A percentile compares a stretch with the other conserved stretches of the same genome.
These are phyloP conservation scores for Lactarius tabidus DNA, from an alignment of 768 basidiomycete species.

Conservation along the genomic window DNA sequence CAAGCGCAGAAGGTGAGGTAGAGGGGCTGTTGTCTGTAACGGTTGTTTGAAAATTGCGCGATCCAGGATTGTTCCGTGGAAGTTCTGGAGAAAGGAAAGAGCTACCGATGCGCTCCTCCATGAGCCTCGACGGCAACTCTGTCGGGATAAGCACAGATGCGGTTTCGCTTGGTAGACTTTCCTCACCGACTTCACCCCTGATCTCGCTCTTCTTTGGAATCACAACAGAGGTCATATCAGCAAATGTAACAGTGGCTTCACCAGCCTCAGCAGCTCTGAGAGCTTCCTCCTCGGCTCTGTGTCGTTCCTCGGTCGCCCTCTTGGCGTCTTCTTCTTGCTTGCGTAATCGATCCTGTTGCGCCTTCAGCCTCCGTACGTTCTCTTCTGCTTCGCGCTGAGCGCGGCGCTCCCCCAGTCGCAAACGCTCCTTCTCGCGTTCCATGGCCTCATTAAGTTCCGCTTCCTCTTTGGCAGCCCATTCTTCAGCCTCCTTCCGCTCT, in stretches of 20 bases:
- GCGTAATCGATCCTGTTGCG: slow-evolving; percentile 35
- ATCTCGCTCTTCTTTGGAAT: slow-evolving; percentile 45
- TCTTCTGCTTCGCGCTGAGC: slow-evolving; percentile 37
- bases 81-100: slow-evolving; percentile 41
- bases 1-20: slow-evolving; percentile 61
- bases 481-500: neutral
- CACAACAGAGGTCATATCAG: slow-evolving; percentile 30
- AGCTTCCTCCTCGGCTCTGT: slow-evolving; percentile 37
- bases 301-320: slow-evolving; percentile 31
- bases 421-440: slow-evolving; percentile 30
- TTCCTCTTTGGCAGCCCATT: slow-evolving; percentile 27
- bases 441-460: slow-evolving; percentile 31
- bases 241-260: slow-evolving; percentile 36
- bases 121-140: slow-evolving; percentile 42
- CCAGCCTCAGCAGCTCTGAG: slow-evolving; percentile 37
- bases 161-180: neutral
- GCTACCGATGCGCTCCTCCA: slow-evolving; percentile 62
- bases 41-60: slow-evolving; percentile 60
- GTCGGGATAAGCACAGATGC: slow-evolving; percentile 31
- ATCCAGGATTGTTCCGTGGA: slow-evolving; percentile 47
- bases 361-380: slow-evolving; percentile 36
- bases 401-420: slow-evolving; percentile 7
- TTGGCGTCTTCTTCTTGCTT: slow-evolving; percentile 28
- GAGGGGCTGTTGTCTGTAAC: slow-evolving; percentile 41
- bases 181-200: slow-evolving; percentile 35